phyloP scores from a whole-genome alignment of 2,329 filamentous ascomycete species.

The Thelonectria rubi region DNA sequence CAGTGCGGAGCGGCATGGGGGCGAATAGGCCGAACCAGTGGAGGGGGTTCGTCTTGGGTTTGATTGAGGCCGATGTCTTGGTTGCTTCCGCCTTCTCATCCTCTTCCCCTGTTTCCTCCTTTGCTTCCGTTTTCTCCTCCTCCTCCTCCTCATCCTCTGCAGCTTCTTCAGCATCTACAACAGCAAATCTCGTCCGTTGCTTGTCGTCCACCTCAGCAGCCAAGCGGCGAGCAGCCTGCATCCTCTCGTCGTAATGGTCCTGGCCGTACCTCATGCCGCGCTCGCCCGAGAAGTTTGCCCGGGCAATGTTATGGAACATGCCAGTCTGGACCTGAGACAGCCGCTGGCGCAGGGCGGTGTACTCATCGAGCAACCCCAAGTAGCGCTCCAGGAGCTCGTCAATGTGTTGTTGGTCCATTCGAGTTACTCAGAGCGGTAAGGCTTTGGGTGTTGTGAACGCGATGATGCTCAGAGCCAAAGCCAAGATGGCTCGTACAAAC shows the following conservation, averaged over 20 bases:
- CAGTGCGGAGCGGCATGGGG: constrained; percentile 61
- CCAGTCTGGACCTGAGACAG: constrained; percentile 64
- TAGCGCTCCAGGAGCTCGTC: constrained; percentile 73
- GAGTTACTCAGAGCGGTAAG: not conserved
- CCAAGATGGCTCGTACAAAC: not conserved
- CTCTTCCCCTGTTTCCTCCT: not conserved
- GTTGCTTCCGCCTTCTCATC: constrained; percentile 18
- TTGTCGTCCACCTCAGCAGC: constrained; percentile 29
- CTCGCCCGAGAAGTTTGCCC: constrained; percentile 77
- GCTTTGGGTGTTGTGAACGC: not conserved
- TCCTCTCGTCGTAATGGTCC: constrained; percentile 77
- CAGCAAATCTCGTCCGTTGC: constrained; percentile 31
- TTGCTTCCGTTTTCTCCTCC: constrained; percentile 1
- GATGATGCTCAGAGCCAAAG: not conserved
- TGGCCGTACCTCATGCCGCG: constrained; percentile 71
- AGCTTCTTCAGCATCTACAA: constrained; percentile 18
- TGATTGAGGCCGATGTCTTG: constrained; percentile 26
- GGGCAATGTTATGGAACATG: constrained; percentile 70
- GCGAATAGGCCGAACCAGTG: constrained; percentile 66
- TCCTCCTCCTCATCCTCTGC: constrained; percentile 26
- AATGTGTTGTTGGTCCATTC: constrained; percentile 54
- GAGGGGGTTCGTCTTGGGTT: constrained; percentile 54
- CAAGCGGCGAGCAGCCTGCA: constrained; percentile 67
- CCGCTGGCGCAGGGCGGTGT: constrained; percentile 65
- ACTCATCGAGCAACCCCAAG: constrained; percentile 71